phyloP scores from a whole-genome alignment of 2,329 filamentous ascomycete species.

The Graphium sp. region DNA sequence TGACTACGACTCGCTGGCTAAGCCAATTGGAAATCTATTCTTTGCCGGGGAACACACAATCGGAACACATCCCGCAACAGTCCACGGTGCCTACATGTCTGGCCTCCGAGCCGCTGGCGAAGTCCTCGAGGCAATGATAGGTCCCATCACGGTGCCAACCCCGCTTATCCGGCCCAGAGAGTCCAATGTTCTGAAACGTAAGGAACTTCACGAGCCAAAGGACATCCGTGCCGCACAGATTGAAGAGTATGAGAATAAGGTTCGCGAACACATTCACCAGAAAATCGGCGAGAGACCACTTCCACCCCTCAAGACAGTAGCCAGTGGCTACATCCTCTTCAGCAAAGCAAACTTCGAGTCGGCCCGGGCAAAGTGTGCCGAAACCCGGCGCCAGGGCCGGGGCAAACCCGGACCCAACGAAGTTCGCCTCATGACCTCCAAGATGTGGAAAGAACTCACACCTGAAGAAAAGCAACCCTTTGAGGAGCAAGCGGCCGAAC shows the following conservation, averaged over 20 bases:
- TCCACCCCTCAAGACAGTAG: constrained; percentile 54
- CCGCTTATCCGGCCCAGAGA: constrained; percentile 59
- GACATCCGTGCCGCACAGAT: no score
- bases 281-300: constrained; percentile 59
- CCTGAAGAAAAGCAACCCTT: constrained; percentile 61
- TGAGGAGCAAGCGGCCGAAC: constrained; percentile 53
- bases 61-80: constrained; percentile 87
- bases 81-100: constrained; percentile 90
- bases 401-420: constrained; percentile 58
- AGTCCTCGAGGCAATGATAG: constrained; percentile 63
- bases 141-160: constrained; percentile 59
- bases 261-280: constrained; percentile 31
- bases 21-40: constrained; percentile 68
- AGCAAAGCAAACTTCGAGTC: constrained; percentile 62
- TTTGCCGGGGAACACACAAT: constrained; percentile 97
- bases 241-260: constrained; percentile 39
- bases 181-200: constrained; percentile 36
- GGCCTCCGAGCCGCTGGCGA: constrained; percentile 81
- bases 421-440: constrained; percentile 69
- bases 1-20: constrained; percentile 88
- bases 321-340: constrained; percentile 80
- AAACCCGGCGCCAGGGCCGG: constrained; percentile 40
- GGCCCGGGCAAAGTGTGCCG: constrained; percentile 42
- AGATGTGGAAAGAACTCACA: constrained; percentile 73
- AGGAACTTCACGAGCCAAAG: constrained; percentile 17